A percentile compares a stretch with the other conserved stretches of the same genome.
These are phyloP conservation scores for Salix suchowensis DNA, from an alignment of 345 rosid species.

Conservation along the genomic window DNA sequence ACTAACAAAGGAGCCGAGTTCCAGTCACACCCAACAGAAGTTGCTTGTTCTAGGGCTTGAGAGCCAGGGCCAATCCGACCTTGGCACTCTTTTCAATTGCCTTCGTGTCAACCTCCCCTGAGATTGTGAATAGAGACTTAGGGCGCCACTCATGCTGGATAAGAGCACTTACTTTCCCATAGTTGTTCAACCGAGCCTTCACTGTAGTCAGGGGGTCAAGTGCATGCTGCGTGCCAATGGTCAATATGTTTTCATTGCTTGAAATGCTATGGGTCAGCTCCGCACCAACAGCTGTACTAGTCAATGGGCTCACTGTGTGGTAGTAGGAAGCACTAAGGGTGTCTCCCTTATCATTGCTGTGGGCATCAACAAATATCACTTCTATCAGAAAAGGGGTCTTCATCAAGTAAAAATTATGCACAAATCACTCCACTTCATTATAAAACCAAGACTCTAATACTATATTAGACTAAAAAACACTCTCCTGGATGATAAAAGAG, in stretches of 20 bases:
- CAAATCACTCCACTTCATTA: background rate
- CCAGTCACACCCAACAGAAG: conserved; percentile 8
- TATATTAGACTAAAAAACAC: background rate
- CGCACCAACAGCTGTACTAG: conserved; percentile 86
- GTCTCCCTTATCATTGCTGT: conserved; percentile 87
- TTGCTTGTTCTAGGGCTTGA: conserved; percentile 55
- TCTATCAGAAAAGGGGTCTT: background rate
- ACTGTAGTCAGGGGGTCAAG: conserved; percentile 81
- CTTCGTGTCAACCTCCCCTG: conserved; percentile 89
- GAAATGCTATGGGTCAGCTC: conserved; percentile 86
- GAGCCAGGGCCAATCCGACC: conserved; percentile 80
- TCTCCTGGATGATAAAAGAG: background rate
- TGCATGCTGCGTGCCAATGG: conserved; percentile 79
- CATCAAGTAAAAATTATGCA: background rate
- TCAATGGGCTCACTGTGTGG: conserved; percentile 76
- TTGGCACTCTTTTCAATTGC: conserved; percentile 91
- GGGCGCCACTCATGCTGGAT: conserved; percentile 98
- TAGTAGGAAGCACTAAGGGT: conserved; percentile 76
- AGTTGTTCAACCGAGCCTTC: conserved; percentile 90
- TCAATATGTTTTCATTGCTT: conserved; percentile 70
- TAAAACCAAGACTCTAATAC: background rate
- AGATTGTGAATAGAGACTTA: conserved; percentile 73
- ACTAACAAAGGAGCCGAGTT: conserved; percentile 4
- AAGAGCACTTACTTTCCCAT: conserved; percentile 74
- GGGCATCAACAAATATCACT: background rate